These are phyloP conservation scores for Zygotorulaspora danielsina DNA, from an alignment of 805 yeast species.

Conservation along the genomic window DNA sequence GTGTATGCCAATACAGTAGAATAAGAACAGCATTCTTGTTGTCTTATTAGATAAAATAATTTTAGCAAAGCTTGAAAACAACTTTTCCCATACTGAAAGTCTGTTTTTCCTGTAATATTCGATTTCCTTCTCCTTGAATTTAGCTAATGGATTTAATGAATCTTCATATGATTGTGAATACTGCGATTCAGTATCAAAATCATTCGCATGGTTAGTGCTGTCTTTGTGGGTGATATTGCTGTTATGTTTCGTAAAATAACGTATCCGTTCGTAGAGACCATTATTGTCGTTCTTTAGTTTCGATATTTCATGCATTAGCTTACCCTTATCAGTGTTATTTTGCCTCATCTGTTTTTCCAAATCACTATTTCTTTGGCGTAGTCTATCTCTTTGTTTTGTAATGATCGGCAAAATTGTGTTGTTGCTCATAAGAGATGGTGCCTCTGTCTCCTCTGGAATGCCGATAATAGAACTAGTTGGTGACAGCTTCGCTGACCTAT, in stretches of 20 bases:
- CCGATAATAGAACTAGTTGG: slow-evolving; percentile 53
- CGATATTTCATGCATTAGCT: slow-evolving; percentile 60
- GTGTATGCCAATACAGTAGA: slow-evolving; percentile 73
- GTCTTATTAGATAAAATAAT: slow-evolving; percentile 69
- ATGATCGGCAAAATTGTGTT: slow-evolving; percentile 74
- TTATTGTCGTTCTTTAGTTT: slow-evolving; percentile 68
- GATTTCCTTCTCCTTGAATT: slow-evolving; percentile 71
- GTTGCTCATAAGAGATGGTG: slow-evolving; percentile 16
- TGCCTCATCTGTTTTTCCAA: slow-evolving; percentile 76
- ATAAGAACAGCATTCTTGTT: slow-evolving; percentile 66
- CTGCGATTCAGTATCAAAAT: slow-evolving; percentile 53
- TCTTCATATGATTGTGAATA: slow-evolving; percentile 68
- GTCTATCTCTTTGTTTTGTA: slow-evolving; percentile 92
- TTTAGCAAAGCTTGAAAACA: slow-evolving; percentile 68
- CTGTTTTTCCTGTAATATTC: slow-evolving; percentile 63
- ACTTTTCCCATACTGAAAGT: slow-evolving; percentile 71
- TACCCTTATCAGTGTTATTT: slow-evolving; percentile 48
- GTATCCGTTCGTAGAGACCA: slow-evolving; percentile 71
- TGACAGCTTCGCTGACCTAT: slow-evolving; percentile 37
- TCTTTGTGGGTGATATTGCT: slow-evolving; percentile 17
- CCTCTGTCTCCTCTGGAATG: slow-evolving; percentile 37
- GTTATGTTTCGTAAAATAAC: slow-evolving; percentile 51
- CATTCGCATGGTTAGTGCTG: slow-evolving; percentile 22
- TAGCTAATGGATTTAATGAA: slow-evolving; percentile 76
- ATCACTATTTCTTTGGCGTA: slow-evolving; percentile 75